phyloP scores from a whole-genome alignment of 2,329 filamentous ascomycete genomes.

The Aureobasidium sp. region DNA sequence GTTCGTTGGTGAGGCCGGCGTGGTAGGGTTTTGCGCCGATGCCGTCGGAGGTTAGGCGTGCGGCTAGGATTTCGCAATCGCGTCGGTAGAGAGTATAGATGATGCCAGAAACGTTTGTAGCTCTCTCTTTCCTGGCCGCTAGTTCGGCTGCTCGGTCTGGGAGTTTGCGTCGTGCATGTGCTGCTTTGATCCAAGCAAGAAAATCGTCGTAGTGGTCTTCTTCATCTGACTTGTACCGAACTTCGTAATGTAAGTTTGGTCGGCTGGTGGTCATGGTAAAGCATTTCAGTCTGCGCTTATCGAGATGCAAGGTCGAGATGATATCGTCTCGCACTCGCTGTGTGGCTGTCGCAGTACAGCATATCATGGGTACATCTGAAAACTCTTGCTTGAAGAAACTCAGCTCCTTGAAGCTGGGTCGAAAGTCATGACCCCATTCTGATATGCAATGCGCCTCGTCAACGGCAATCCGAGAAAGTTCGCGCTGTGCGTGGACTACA shows the following conservation, averaged over 20 bases:
- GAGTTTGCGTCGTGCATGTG: slow-evolving; percentile 62
- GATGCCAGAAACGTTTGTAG: slow-evolving; percentile 64
- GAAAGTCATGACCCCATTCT: slow-evolving; percentile 97
- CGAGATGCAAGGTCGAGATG: slow-evolving; percentile 62
- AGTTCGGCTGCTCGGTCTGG: slow-evolving; percentile 54
- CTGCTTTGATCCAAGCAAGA: slow-evolving; percentile 65
- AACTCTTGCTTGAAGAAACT: slow-evolving; percentile 79
- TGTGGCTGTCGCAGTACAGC: slow-evolving; percentile 87
- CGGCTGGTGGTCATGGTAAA: slow-evolving; percentile 81
- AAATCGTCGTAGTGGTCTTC: slow-evolving; percentile 64
- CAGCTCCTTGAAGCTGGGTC: slow-evolving; percentile 81
- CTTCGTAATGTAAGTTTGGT: slow-evolving; percentile 83
- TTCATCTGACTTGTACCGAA: slow-evolving; percentile 73
- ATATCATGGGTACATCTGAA: slow-evolving; percentile 82
- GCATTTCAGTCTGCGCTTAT: slow-evolving; percentile 55
- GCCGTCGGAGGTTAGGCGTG: slow-evolving; percentile 57
- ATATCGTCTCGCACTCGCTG: slow-evolving; percentile 74
- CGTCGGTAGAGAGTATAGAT: slow-evolving; percentile 71
- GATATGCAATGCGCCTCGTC: slow-evolving; percentile 97
- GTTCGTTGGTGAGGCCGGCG: slow-evolving; percentile 57
- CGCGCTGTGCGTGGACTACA: slow-evolving; percentile 68
- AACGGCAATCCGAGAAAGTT: slow-evolving; percentile 81
- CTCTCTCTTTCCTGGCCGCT: slow-evolving; percentile 41
- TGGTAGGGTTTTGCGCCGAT: slow-evolving; percentile 70
- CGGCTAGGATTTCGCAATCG: slow-evolving; percentile 66